phyloP scores from a whole-genome alignment of 140 eudicot genomes.

The Oenanthe javanica region DNA sequence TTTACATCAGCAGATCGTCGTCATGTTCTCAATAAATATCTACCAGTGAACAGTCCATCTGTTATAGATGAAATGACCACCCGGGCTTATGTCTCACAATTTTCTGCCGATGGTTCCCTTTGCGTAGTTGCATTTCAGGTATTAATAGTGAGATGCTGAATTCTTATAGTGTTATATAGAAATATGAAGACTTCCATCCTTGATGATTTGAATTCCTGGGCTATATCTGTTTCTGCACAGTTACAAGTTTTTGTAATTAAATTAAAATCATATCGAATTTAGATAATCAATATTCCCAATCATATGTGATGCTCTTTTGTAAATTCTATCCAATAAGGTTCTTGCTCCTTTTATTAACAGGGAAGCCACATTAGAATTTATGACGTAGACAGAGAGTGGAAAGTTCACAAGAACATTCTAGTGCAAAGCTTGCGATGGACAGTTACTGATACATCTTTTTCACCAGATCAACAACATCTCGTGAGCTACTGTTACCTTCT shows the following conservation, averaged over 20 bases:
- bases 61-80: slow-evolving; percentile 69
- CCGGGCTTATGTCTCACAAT: slow-evolving; percentile 84
- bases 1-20: slow-evolving; percentile 62
- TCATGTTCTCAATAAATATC: slow-evolving; percentile 63
- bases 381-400: slow-evolving; percentile 82
- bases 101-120: slow-evolving; percentile 85
- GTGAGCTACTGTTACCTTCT: slow-evolving; percentile 30
- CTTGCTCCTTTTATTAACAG: slow-evolving; percentile 28
- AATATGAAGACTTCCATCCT: neutral
- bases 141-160: slow-evolving; percentile 1
- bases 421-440: slow-evolving; percentile 96
- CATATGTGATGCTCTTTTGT: neutral
- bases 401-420: slow-evolving; percentile 67
- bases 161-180: neutral
- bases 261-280: neutral
- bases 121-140: slow-evolving; percentile 95
- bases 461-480: slow-evolving; percentile 76
- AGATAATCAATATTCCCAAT: neutral
- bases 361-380: slow-evolving; percentile 85
- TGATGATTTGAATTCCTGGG: neutral
- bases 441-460: slow-evolving; percentile 84
- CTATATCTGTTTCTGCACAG: neutral
- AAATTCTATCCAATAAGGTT: neutral
- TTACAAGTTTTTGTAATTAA: neutral
- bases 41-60: slow-evolving; percentile 71